Percentiles rank a stretch among this genome's conserved stretches.
phyloP scores from a whole-genome alignment of 2,329 filamentous ascomycete genomes.

The Pseudogymnoascus sp. region DNA sequence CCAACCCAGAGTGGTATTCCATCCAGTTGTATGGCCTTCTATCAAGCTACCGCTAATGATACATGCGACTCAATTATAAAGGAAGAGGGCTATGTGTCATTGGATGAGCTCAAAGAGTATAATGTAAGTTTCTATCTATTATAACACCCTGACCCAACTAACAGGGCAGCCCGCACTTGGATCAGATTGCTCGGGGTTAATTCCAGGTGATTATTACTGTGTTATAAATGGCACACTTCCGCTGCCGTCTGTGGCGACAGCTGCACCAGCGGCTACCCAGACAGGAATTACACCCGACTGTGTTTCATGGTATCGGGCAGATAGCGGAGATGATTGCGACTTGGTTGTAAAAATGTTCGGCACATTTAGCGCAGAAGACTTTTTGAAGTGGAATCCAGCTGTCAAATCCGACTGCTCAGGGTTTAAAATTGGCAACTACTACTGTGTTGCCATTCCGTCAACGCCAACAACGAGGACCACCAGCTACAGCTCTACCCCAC shows the following conservation, averaged over 20 bases:
- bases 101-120: neutral
- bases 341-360: slow-evolving; percentile 8
- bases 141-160: neutral
- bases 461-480: slow-evolving; percentile 10
- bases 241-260: slow-evolving; percentile 4
- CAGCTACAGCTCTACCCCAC: neutral
- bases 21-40: neutral
- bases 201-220: slow-evolving; percentile 11
- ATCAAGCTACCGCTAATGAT: slow-evolving; percentile 5
- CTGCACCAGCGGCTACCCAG: slow-evolving; percentile 3
- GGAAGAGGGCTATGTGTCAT: neutral
- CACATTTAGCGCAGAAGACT: slow-evolving; percentile 3
- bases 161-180: neutral
- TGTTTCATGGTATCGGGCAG: slow-evolving; percentile 9
- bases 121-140: neutral
- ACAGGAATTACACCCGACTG: slow-evolving; percentile 2
- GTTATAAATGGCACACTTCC: slow-evolving; percentile 10
- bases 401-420: neutral
- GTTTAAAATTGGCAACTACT: neutral
- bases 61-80: neutral
- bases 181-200: slow-evolving; percentile 1
- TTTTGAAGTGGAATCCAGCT: slow-evolving; percentile 4
- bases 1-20: slow-evolving; percentile 3
- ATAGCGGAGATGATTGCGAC: neutral
- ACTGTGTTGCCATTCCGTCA: slow-evolving; percentile 10